Conservation (phyloP, 306 rosid species). For the Quercus alba region DNA sequence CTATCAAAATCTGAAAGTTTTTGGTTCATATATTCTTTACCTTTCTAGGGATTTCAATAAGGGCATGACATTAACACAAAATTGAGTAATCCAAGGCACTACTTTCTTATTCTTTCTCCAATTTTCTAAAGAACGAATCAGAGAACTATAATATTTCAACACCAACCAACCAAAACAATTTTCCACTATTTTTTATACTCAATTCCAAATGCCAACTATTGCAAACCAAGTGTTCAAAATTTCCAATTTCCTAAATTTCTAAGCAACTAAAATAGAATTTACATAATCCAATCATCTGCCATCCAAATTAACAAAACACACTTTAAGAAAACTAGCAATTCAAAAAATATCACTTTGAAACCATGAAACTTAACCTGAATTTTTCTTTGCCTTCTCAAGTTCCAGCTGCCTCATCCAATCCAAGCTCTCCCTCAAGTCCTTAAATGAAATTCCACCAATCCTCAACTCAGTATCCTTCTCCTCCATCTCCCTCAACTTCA, state of each 20-base stretch:
- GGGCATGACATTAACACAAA: neutral
- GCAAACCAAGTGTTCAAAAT: no score
- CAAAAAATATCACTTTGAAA: neutral
- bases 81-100: neutral
- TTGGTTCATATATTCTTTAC: neutral
- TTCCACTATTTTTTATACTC: neutral
- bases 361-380: neutral
- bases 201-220: neutral
- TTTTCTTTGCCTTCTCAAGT: neutral
- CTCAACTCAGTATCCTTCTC: constrained; percentile 17
- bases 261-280: neutral
- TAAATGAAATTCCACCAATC: neutral
- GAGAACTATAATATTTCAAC: neutral
- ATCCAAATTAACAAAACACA: neutral
- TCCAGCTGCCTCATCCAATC: neutral
- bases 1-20: neutral
- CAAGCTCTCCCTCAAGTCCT: neutral
- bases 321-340: neutral
- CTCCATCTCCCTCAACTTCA: constrained; percentile 50
- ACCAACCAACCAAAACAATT: neutral
- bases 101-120: neutral
- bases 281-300: neutral
- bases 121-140: neutral
- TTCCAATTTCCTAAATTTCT: neutral
- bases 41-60: neutral